Evolutionary conservation across 2,329 filamentous ascomycete genomes (phyloP).

Genomic region (Knufia petricola): DNA sequence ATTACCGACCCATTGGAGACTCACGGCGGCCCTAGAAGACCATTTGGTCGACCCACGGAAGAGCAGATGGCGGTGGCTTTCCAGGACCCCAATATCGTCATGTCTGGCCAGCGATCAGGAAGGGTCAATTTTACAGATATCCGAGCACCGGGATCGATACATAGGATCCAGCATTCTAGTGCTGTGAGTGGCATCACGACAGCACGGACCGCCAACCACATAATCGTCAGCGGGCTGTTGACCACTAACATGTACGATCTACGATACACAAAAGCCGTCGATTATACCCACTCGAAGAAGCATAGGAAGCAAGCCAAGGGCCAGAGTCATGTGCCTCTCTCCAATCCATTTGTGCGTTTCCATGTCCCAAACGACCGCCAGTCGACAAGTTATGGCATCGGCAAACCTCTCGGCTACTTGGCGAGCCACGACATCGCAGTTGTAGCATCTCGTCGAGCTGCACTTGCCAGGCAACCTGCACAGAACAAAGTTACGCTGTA

Average conservation of each 20-base stretch:
- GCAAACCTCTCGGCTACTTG: slow-evolving; percentile 2
- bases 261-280: slow-evolving; percentile 12
- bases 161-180: slow-evolving; percentile 16
- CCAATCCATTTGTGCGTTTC: neutral
- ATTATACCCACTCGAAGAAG: neutral
- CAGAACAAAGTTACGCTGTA: neutral
- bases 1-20: neutral
- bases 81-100: slow-evolving; percentile 16
- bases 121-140: slow-evolving; percentile 14
- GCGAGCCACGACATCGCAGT: neutral
- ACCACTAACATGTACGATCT: slow-evolving; percentile 18
- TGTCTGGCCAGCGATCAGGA: slow-evolving; percentile 18
- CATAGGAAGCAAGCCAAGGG: neutral
- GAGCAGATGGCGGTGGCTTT: slow-evolving; percentile 12
- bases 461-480: neutral
- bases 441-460: neutral
- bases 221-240: slow-evolving; percentile 15
- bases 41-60: neutral
- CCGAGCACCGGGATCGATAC: slow-evolving; percentile 8
- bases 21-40: neutral
- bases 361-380: neutral
- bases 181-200: slow-evolving; percentile 12
- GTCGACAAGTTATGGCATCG: neutral
- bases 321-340: neutral
- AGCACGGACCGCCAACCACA: slow-evolving; percentile 8